phyloP scores from a whole-genome alignment of 768 basidiomycete species.

The Termitomyces sp. region DNA sequence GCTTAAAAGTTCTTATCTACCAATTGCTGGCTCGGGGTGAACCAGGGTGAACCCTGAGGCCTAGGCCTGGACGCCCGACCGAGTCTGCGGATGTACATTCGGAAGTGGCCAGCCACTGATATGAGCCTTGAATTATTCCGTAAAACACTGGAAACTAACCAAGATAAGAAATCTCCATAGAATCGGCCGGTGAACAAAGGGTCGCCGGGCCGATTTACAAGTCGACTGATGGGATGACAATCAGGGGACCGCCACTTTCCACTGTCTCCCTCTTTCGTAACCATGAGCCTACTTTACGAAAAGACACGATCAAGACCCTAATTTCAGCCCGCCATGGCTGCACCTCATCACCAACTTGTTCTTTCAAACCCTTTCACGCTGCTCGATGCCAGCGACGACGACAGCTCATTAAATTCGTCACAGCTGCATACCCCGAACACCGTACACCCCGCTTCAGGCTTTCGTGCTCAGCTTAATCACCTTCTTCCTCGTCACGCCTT shows the following conservation, averaged over 20 bases:
- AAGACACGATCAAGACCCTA: not conserved
- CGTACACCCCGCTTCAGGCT: slow-evolving; percentile 14
- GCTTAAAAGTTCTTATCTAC: no score
- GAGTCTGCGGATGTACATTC: not conserved
- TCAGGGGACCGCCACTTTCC: not conserved
- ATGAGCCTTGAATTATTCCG: not conserved
- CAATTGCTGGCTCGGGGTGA: no score
- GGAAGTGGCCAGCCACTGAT: not conserved
- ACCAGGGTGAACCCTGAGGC: not conserved
- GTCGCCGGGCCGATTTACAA: not conserved
- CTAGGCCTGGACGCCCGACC: not conserved
- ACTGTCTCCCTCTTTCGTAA: not conserved
- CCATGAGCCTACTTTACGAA: not conserved
- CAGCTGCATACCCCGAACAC: slow-evolving; percentile 6
- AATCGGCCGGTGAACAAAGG: not conserved
- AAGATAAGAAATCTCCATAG: no score
- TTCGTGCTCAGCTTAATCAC: slow-evolving; percentile 57
- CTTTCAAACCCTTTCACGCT: slow-evolving; percentile 14
- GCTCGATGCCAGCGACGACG: slow-evolving; percentile 5
- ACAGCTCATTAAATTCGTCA: slow-evolving; percentile 6
- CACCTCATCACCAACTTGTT: slow-evolving; percentile 9
- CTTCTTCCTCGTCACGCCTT: slow-evolving; percentile 60
- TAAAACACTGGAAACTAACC: not conserved
- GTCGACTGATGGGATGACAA: not conserved
- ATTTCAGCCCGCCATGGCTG: not conserved